Evolutionary conservation across 2,329 filamentous ascomycete species (phyloP).

Genomic region (Rosellinia necatrix): DNA sequence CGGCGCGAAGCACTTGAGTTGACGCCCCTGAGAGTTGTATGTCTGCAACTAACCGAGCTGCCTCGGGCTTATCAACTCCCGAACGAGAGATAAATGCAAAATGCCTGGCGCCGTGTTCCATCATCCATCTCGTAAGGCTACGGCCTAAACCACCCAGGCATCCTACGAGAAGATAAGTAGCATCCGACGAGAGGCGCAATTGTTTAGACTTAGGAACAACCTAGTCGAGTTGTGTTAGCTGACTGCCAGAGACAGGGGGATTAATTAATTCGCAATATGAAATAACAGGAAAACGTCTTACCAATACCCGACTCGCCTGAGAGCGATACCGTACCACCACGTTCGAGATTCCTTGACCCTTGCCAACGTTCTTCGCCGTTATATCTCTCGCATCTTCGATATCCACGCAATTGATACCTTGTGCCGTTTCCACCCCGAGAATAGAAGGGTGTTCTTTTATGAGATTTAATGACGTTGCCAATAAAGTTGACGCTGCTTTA

Average conservation of each 20-base stretch:
- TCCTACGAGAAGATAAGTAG: conserved; percentile 43
- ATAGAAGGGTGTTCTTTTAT: conserved; percentile 7
- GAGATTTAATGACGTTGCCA: conserved; percentile 6
- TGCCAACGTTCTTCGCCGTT: not conserved
- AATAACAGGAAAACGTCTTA: conserved; percentile 1
- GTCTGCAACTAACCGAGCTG: conserved; percentile 27
- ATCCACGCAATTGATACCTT: not conserved
- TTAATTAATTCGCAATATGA: not conserved
- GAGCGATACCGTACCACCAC: conserved; percentile 14
- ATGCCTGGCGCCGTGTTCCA: conserved; percentile 38
- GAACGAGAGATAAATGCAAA: conserved; percentile 43
- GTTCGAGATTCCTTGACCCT: not conserved
- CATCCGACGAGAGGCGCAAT: conserved; percentile 18
- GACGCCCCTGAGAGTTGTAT: conserved; percentile 16
- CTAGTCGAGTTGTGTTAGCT: not conserved
- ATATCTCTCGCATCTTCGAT: conserved; percentile 11
- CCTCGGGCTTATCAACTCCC: conserved; percentile 34
- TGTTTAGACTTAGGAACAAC: conserved; percentile 6
- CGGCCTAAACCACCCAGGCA: conserved; percentile 45
- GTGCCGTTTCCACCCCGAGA: not conserved
- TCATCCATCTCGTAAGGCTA: conserved; percentile 42
- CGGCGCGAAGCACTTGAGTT: conserved; percentile 18
- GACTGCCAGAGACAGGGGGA: not conserved
- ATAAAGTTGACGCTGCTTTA: conserved; percentile 8
- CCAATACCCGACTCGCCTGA: conserved; percentile 15